These are phyloP conservation scores for Fusarium sp. DNA, from an alignment of 2,329 filamentous ascomycete genomes.

Conservation along the genomic window DNA sequence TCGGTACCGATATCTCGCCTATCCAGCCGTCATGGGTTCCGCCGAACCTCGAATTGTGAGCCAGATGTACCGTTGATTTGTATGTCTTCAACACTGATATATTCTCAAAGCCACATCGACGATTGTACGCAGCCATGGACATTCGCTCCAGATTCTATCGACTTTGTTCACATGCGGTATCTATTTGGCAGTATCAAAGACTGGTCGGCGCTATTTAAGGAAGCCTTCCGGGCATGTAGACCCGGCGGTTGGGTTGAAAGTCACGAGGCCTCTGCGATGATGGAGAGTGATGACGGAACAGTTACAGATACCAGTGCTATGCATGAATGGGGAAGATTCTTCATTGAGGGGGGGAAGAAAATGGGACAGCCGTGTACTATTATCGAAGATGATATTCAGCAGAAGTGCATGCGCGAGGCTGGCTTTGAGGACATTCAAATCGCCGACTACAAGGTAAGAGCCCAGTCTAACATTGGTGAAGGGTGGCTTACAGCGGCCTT, in stretches of 20 bases:
- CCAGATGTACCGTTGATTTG: neutral
- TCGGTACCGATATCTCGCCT: constrained; percentile 65
- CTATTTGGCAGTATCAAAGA: constrained; percentile 65
- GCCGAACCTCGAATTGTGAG: constrained; percentile 19
- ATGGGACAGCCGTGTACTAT: neutral
- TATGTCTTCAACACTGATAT: accelerated
- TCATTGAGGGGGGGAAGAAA: constrained; percentile 40
- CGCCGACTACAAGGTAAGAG: neutral
- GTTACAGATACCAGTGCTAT: constrained; percentile 38
- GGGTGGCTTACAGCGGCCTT: neutral
- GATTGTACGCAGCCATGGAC: constrained; percentile 45
- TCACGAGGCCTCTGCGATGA: constrained; percentile 37
- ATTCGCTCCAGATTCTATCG: constrained; percentile 52
- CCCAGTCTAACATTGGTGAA: no score
- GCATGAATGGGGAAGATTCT: constrained; percentile 38
- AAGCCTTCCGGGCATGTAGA: constrained; percentile 60
- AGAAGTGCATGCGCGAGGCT: neutral
- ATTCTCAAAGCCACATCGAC: constrained; percentile 27
- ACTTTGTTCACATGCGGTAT: constrained; percentile 68
- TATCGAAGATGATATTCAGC: neutral
- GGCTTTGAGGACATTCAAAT: neutral
- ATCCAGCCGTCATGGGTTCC: constrained; percentile 52
- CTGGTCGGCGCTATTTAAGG: constrained; percentile 61
- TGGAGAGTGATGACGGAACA: constrained; percentile 43
- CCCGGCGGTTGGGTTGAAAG: constrained; percentile 60